Evolutionary conservation across 768 basidiomycete genomes (phyloP), one percentile per base, ranked within the genome.

Genomic region (Hygrophorus russula): DNA sequence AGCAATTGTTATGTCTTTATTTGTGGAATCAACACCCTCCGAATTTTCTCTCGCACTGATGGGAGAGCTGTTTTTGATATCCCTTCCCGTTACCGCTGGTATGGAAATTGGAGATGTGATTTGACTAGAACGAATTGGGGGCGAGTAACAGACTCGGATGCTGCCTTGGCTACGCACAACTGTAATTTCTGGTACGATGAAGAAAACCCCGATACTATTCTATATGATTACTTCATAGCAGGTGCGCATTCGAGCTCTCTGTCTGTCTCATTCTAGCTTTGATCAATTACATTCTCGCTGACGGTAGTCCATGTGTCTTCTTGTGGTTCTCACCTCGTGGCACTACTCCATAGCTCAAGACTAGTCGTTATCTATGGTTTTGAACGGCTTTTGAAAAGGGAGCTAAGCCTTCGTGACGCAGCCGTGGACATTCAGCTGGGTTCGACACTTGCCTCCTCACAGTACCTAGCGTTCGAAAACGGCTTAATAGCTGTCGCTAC

Each of bases 1-100:
- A 71, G 69, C 42, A 61, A 66, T 35, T 58, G 61, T 6, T 72
- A 81, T 53, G 71, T 75, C 0, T 76, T 87, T 50, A 57, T 88
- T 19, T 82, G 78, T 38, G 73, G 74, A 4, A 53, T 53, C 1
- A 49, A 51, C 14, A 57, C 63, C 7, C 52, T 87, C 29, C 67
- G 77, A 7, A 64, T 80, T 7, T 84, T 77, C 47, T 67, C 68
- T 19, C 67, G 80, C 18, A 54, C 57, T 14, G 65, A 63, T 0
- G 74, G 73, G 13, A 54, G 56, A 2, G 53, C 66, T 36, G 63
- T 76, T 5, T 53, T 78, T 36, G 63, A 70, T 27, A 47, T 77
- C 4, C 56, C 68, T 4, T 61, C 67, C 2, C 52, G 56, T n/a
- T 53, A 60, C 10, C 36, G 56, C 20, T 54, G 59, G 15, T 67